Evolutionary conservation across 139 green algal genomes (phyloP).

Genomic region (Micractinium sp.): DNA sequence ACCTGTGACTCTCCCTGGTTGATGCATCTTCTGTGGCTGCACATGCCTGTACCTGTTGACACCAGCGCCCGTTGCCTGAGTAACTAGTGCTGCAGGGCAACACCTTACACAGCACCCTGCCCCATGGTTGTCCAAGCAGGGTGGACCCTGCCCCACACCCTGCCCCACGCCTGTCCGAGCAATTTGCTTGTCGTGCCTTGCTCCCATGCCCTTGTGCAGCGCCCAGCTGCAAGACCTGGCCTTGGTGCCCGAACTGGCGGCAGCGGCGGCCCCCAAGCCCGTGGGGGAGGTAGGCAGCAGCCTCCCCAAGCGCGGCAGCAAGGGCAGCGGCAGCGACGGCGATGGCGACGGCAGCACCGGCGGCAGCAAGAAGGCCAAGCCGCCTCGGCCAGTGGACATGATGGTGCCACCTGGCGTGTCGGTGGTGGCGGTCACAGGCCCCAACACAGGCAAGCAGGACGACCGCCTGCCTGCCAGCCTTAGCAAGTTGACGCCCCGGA

Average conservation of each 20-base stretch:
- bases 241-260: conserved; percentile 28
- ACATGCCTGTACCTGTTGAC: no score
- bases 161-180: no score
- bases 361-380: conserved; percentile 1
- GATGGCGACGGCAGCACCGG: not conserved
- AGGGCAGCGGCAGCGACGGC: conserved; percentile 11
- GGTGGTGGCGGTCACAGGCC: conserved; percentile 80
- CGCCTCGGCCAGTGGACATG: conserved; percentile 60
- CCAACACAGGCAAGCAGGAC: conserved; percentile 66
- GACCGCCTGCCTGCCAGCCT: no score
- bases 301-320: not conserved
- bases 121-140: no score
- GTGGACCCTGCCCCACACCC: not conserved
- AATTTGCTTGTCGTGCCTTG: not conserved
- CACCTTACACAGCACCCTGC: not conserved
- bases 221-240: not conserved
- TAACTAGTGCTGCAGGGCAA: no score
- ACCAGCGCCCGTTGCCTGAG: no score
- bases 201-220: not conserved
- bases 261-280: not conserved
- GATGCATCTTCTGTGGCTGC: no score
- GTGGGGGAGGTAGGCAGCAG: conserved; percentile 3
- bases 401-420: conserved; percentile 46
- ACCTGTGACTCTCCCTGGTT: no score
- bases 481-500: no score